Evolutionary conservation across 768 basidiomycete genomes (phyloP).

Genomic region (Suillus plorans): DNA sequence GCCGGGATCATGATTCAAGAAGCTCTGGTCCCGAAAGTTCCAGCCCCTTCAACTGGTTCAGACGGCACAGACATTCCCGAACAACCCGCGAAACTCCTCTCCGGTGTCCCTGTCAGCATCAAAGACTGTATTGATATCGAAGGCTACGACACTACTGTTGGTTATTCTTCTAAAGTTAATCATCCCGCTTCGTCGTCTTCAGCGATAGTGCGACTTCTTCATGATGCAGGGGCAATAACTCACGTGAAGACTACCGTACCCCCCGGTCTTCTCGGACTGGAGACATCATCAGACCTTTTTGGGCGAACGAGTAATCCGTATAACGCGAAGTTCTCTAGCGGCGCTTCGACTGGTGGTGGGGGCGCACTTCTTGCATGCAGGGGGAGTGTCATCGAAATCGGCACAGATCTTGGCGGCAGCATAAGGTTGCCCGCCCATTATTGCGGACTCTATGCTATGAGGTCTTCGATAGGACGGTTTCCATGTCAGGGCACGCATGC

Average conservation of each 20-base stretch:
- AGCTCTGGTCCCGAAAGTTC: constrained; percentile 12
- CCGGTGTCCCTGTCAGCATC: constrained; percentile 49
- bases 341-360: constrained; percentile 54
- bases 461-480: constrained; percentile 38
- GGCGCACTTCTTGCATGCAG: constrained; percentile 46
- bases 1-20: constrained; percentile 44
- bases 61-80: constrained; percentile 8
- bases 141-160: constrained; percentile 47
- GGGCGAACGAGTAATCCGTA: constrained; percentile 50
- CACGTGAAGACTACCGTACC: constrained; percentile 45
- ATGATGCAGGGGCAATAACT: constrained; percentile 42
- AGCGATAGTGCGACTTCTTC: constrained; percentile 39
- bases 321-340: constrained; percentile 39
- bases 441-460: constrained; percentile 46
- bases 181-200: constrained; percentile 35
- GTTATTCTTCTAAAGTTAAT: constrained; percentile 38
- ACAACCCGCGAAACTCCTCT: constrained; percentile 17
- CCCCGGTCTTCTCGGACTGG: constrained; percentile 40
- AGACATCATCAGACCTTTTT: constrained; percentile 44
- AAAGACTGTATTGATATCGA: constrained; percentile 48
- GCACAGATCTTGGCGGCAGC: constrained; percentile 52
- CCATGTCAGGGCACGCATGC: constrained; percentile 32
- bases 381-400: constrained; percentile 45
- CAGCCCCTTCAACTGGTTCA: constrained; percentile 11
- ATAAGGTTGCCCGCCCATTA: constrained; percentile 48